phyloP scores from a whole-genome alignment of 768 basidiomycete species.

The Psilocybe subaeruginosa region DNA sequence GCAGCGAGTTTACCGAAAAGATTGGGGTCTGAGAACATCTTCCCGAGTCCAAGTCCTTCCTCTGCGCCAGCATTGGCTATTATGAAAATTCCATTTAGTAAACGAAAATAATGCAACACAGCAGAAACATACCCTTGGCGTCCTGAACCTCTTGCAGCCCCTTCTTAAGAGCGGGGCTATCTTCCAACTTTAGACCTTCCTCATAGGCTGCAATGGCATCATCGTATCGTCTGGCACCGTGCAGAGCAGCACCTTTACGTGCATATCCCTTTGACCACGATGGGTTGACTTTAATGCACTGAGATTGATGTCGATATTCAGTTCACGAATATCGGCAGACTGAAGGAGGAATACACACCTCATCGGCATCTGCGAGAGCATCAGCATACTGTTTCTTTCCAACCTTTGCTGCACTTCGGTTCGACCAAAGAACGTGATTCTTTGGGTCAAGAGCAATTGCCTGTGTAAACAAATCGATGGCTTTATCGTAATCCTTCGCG shows the following conservation, averaged over 20 bases:
- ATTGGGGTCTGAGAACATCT: slow-evolving; percentile 84
- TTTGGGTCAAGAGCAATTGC: slow-evolving; percentile 82
- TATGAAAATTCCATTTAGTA: slow-evolving; percentile 23
- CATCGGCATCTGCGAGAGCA: slow-evolving; percentile 87
- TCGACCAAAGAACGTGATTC: slow-evolving; percentile 92
- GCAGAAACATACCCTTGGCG: slow-evolving; percentile 63
- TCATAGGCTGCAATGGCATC: slow-evolving; percentile 89
- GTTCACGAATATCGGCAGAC: slow-evolving; percentile 1
- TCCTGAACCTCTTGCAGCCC: slow-evolving; percentile 88
- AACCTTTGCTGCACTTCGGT: slow-evolving; percentile 89
- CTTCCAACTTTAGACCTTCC: slow-evolving; percentile 79
- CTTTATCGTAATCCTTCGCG: slow-evolving; percentile 89
- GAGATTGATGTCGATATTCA: slow-evolving; percentile 8
- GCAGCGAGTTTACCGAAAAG: slow-evolving; percentile 81
- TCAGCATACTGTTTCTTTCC: slow-evolving; percentile 78
- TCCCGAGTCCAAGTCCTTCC: slow-evolving; percentile 61
- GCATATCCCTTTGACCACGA: slow-evolving; percentile 90
- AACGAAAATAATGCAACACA: not conserved
- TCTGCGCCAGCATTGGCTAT: slow-evolving; percentile 43
- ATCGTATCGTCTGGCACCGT: slow-evolving; percentile 76
- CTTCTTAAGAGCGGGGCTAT: slow-evolving; percentile 80
- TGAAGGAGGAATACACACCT: slow-evolving; percentile 52
- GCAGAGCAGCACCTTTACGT: slow-evolving; percentile 91
- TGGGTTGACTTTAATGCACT: slow-evolving; percentile 83
- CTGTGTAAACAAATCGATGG: slow-evolving; percentile 80